Base-by-base conservation (phyloP, 2,329 filamentous ascomycete species). In the Curvularia hawaiiensis region DNA sequence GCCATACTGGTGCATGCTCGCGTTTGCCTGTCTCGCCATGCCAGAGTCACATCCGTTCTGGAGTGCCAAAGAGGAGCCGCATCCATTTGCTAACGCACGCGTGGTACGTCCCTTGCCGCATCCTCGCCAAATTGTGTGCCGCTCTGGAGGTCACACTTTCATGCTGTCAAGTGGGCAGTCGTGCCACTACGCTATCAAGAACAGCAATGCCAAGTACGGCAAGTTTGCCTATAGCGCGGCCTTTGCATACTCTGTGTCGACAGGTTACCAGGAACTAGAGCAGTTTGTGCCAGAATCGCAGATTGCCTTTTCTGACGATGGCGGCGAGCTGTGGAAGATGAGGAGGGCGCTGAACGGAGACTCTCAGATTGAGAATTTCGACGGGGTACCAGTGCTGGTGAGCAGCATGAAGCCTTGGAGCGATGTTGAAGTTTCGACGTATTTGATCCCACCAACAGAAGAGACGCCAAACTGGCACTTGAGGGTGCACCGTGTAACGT, bases 101-200 rank as follows among this genome's bases (percentile, higher is more conserved):
- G 78, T 80, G n/a, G 72, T 87, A 53, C 87, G 86, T 63, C 76
- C 84, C 0, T 77, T 93, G 5, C 79, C 82, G 35, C 87, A 92
- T 47, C 90, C 90, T 0, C 85, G 88, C 0, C 90, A 93, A 69
- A 92, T 93, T 60, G 85, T 87, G 72, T 84, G 88, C 64, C 85
- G 86, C 61, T 83, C 86, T 18, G 89, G 88, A n/a, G 88, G 87
- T 0, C 90, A 93, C 73, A 88, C 87, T 45, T 90, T 92, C 81
- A 81, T 93, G 24, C 82, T 93, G 8, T 70, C 66, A 4, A 90
- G 88, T 0, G 90, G 90, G 1, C 90, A 94, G 73, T 88, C 88
- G n/a, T 93, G 90, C 75, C 88, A 90, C 73, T 93, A 93, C 71
- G 88, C 90, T 0, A 88, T 93, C 80, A 90, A 90, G 75, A 90